These are phyloP conservation scores for Colletotrichum sp. DNA, from an alignment of 2,329 filamentous ascomycete species.

Conservation along the genomic window DNA sequence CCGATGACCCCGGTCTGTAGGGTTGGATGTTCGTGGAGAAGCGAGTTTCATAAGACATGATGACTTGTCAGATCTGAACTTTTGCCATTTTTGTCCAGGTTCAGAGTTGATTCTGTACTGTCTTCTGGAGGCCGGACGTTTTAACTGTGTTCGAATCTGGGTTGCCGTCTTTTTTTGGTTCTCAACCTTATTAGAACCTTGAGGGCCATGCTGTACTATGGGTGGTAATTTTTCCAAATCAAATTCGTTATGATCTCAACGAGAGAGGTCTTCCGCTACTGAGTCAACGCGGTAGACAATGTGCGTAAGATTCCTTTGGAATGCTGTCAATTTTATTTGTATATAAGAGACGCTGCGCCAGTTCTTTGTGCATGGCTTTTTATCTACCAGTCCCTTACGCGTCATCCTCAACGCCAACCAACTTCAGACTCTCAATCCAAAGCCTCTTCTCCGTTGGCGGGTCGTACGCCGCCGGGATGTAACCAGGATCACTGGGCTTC, in stretches of 20 bases:
- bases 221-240: not conserved
- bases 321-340: not conserved
- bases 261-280: not conserved
- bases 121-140: not conserved
- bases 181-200: not conserved
- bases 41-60: not conserved
- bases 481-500: slow-evolving; percentile 8
- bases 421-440: slow-evolving; percentile 14
- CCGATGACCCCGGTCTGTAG: not conserved
- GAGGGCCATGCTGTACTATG: not conserved
- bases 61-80: not conserved
- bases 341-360: not conserved
- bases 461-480: slow-evolving; percentile 24
- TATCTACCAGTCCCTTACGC: not conserved
- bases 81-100: not conserved
- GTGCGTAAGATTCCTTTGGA: not conserved
- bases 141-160: not conserved
- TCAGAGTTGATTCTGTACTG: not conserved
- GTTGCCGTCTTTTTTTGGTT: not conserved
- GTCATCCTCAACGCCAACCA: slow-evolving; percentile 16
- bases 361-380: not conserved
- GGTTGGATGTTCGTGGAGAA: not conserved
- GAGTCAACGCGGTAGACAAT: not conserved
- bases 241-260: not conserved
- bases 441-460: slow-evolving; percentile 6